A percentile compares a stretch with the other conserved stretches of the same genome.
These are phyloP conservation scores for Boletus semigastroideus DNA, from an alignment of 1,284 basidiomycete genomes.

Conservation along the genomic window DNA sequence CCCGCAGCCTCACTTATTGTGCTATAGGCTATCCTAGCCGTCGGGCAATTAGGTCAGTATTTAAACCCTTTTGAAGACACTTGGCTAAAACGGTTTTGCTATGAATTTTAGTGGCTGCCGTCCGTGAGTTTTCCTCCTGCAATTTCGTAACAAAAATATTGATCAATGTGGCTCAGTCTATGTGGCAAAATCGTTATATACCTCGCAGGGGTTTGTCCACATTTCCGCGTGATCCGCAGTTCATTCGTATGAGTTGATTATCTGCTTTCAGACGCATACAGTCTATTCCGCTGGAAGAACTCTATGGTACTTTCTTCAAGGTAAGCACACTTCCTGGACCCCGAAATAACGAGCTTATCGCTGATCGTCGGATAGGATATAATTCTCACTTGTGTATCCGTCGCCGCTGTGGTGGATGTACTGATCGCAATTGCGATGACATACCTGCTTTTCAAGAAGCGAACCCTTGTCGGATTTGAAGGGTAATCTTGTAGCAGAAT, in stretches of 20 bases:
- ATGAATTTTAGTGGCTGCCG: not conserved
- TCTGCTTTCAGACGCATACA: not conserved
- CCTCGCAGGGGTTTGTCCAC: slow-evolving; percentile 5
- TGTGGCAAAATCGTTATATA: not conserved
- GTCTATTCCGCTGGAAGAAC: not conserved
- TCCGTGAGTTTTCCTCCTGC: not conserved
- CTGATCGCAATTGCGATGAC: slow-evolving; percentile 7
- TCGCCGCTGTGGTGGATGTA: slow-evolving; percentile 3
- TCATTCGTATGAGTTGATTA: not conserved
- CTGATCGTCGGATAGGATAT: not conserved
- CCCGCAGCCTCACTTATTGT: too few species aligned
- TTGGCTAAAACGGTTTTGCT: not conserved
- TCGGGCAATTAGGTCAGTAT: slow-evolving; percentile 5
- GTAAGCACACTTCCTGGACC: not conserved
- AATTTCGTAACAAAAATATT: not conserved
- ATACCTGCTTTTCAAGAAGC: slow-evolving; percentile 6
- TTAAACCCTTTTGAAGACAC: not conserved
- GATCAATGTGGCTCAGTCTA: slow-evolving; percentile 1
- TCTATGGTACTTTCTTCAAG: not conserved
- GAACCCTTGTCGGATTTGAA: not conserved
- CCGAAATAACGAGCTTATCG: not conserved
- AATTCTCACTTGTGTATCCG: not conserved
- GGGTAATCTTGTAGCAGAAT: not conserved
- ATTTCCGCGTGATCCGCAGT: too few species aligned
- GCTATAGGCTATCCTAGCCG: not conserved